Base-by-base conservation (phyloP, 192 early-diverging fungal genomes). In the Coemansia sp. region DNA sequence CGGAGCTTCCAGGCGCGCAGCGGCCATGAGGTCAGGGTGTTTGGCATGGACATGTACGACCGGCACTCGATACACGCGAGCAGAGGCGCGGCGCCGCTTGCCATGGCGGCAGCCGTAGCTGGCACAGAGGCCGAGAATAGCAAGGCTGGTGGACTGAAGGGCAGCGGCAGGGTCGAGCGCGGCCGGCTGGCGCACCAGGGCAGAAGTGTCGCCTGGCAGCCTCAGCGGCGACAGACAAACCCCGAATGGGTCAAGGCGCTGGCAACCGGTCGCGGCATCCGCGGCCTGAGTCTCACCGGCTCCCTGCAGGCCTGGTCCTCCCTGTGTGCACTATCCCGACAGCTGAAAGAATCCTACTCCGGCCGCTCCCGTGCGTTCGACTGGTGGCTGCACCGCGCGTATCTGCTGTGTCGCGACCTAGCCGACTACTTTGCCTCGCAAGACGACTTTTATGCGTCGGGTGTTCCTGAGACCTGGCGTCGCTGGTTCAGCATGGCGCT, bases 341-440 rank as follows among this genome's bases (percentile, higher is more conserved):
- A 78, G 67, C 60, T 72, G 39, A 78, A 78, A 62, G 71, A 72
- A 18, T 27, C 58, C 22, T 56, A 61, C 16, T 2, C 52, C 0
- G 71, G 70, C 0, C 60, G 39, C 1, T 39, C 36, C 9, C 65
- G 65, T 7, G 67, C 35, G 1, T 60, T 69, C 46, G 71, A 73
- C 64, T 78, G 75, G 75, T 78, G 75, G 75, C 67, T 72, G 60
- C 71, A 78, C 48, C 75, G 75, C 51, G 56, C 67, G 63, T 61
- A 78, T 36, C 42, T 72, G 36, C 57, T 78, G 60, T 61, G 64
- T 34, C 46, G 75, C 51, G 75, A 78, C 46, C 54, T 78, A 67
- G 71, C 75, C 10, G 71, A 78, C 58, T 78, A 66, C 35, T 78
- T 53, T 48, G 75, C 75, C 5, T 71, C 67, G 6, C 75, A 78